Evolutionary conservation across 2,329 filamentous ascomycete species (phyloP).

Genomic region (Stagonosporopsis vannaccii): DNA sequence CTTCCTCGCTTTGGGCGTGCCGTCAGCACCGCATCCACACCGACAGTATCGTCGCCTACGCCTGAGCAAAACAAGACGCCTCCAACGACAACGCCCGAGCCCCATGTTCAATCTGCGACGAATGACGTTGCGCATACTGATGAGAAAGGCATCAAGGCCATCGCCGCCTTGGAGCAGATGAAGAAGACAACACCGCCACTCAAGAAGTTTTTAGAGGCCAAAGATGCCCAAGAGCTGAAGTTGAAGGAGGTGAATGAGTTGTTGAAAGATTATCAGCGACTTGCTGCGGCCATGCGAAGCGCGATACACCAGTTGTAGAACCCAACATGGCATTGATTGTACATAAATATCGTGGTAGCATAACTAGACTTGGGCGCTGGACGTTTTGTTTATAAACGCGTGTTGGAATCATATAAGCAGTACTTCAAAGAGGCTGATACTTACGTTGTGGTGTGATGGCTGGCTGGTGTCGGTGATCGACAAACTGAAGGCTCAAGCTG

Average conservation of each 20-base stretch:
- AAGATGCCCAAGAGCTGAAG: conserved; percentile 55
- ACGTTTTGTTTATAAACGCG: not conserved
- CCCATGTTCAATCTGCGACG: too few species aligned
- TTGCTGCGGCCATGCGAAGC: conserved; percentile 54
- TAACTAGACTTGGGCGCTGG: not conserved
- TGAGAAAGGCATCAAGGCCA: conserved; percentile 50
- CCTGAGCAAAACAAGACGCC: conserved; percentile 40
- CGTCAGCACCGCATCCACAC: conserved; percentile 51
- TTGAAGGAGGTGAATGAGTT: conserved; percentile 58
- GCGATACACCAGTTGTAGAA: conserved; percentile 47
- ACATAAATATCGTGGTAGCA: not conserved
- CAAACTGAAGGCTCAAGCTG: conserved; percentile 5
- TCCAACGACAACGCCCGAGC: conserved; percentile 31
- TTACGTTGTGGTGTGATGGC: too few species aligned
- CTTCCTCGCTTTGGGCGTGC: conserved; percentile 77
- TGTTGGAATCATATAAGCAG: not conserved
- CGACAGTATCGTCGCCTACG: conserved; percentile 51
- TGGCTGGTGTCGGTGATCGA: not conserved
- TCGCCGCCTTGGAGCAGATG: conserved; percentile 54
- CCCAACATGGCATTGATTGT: not conserved
- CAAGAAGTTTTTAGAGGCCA: conserved; percentile 57
- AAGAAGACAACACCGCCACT: conserved; percentile 56
- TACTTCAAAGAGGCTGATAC: not conserved
- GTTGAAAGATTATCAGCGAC: conserved; percentile 53
- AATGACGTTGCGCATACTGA: conserved; percentile 32